Evolutionary conservation across 148 eudicot species (phyloP).

Genomic region (Mesembryanthemum crystallinum): DNA sequence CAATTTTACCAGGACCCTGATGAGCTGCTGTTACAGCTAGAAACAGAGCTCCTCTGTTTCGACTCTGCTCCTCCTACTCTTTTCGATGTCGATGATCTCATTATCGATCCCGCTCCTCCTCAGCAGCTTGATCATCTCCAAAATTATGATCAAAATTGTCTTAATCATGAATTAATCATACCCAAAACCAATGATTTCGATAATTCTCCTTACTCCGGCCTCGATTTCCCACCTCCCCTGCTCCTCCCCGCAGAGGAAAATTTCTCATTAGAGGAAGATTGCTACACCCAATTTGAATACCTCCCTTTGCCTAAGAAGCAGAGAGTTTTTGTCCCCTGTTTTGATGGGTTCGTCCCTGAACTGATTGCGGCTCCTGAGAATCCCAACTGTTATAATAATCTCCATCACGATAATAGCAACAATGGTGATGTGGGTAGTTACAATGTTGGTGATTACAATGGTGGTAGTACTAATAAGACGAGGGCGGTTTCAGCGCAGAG

Average conservation of each 20-base stretch:
- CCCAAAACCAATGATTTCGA: neutral
- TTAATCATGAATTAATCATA: neutral
- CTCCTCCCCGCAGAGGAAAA: slow-evolving; percentile 1
- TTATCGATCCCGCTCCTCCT: slow-evolving; percentile 11
- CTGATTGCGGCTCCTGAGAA: neutral
- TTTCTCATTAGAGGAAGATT: slow-evolving; percentile 7
- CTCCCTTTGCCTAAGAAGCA: neutral
- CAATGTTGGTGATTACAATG: neutral
- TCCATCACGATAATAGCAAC: neutral
- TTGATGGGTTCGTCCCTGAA: neutral
- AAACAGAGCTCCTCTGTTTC: slow-evolving; percentile 31
- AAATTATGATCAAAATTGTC: neutral
- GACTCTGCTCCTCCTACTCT: slow-evolving; percentile 28
- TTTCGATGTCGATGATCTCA: slow-evolving; percentile 14
- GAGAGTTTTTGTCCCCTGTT: neutral
- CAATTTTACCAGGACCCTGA: neutral
- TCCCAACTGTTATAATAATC: neutral
- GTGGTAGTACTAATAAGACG: neutral
- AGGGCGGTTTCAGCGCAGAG: slow-evolving; percentile 48
- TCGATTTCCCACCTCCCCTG: slow-evolving; percentile 16
- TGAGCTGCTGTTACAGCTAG: neutral
- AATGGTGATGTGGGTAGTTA: neutral
- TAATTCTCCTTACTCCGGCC: neutral
- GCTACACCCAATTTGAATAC: neutral
- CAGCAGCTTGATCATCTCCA: neutral